Conservation (phyloP, 2,329 filamentous ascomycete genomes). For the Diaporthe caulivora region DNA sequence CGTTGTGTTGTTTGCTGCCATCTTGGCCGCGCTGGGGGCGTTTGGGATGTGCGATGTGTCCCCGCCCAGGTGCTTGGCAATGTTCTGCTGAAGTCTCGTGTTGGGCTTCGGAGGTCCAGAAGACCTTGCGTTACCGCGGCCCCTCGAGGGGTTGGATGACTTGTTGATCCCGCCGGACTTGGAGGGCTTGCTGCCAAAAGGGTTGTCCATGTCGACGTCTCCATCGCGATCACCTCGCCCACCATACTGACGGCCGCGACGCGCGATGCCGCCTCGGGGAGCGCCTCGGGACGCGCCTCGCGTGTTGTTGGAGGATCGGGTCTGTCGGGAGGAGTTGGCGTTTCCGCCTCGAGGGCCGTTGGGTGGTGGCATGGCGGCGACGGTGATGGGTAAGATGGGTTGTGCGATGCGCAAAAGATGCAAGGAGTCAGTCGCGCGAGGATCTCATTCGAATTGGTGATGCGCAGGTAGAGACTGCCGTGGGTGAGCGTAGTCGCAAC, state of each 20-base stretch:
- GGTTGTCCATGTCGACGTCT: slow-evolving; percentile 68
- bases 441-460: neutral
- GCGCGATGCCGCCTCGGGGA: slow-evolving; percentile 63
- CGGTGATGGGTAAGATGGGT: neutral
- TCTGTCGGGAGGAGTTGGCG: slow-evolving; percentile 38
- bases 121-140: slow-evolving; percentile 37
- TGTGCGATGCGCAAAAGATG: neutral
- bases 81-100: slow-evolving; percentile 42
- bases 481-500: neutral
- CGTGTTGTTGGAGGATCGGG: slow-evolving; percentile 33
- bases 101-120: slow-evolving; percentile 39
- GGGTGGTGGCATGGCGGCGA: slow-evolving; percentile 46
- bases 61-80: slow-evolving; percentile 48
- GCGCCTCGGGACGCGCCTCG: slow-evolving; percentile 44
- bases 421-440: slow-evolving; percentile 5
- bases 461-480: neutral
- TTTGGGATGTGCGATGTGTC: slow-evolving; percentile 45
- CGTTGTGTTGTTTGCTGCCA: slow-evolving; percentile 48
- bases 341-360: slow-evolving; percentile 38
- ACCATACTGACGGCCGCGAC: slow-evolving; percentile 55
- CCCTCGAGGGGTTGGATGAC: slow-evolving; percentile 36
- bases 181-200: slow-evolving; percentile 19
- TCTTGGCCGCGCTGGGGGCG: slow-evolving; percentile 42
- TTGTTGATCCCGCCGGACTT: slow-evolving; percentile 50
- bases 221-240: slow-evolving; percentile 65